Percentiles rank a stretch among this genome's conserved stretches.
Evolutionary conservation across 306 rosid genomes (phyloP).

Genomic region (Cucumis melo): DNA sequence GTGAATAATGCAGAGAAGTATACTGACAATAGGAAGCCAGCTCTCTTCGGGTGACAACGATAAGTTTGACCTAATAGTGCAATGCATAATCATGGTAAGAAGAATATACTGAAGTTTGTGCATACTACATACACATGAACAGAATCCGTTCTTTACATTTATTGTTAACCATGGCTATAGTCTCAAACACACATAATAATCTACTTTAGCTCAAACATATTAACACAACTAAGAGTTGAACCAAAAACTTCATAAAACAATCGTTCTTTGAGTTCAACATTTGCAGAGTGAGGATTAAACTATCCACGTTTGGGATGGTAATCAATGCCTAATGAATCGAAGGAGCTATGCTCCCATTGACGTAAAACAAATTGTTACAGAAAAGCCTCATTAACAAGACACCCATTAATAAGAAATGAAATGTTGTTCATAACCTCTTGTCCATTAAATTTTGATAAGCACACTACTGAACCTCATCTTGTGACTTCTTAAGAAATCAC

Average conservation of each 20-base stretch:
- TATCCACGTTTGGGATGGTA: too few species aligned
- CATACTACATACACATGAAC: not conserved
- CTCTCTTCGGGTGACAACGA: slow-evolving; percentile 78
- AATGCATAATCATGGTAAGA: not conserved
- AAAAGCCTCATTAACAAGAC: not conserved
- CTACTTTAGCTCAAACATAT: not conserved
- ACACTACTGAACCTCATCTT: not conserved
- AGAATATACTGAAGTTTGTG: not conserved
- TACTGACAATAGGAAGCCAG: slow-evolving; percentile 90
- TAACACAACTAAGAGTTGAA: not conserved
- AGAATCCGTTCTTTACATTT: not conserved
- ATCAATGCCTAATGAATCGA: too few species aligned
- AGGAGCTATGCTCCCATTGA: too few species aligned
- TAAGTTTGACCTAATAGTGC: slow-evolving; percentile 49
- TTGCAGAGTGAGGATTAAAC: too few species aligned
- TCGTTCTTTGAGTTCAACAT: too few species aligned
- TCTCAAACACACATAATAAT: not conserved
- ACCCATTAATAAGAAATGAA: not conserved
- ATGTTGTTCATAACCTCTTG: not conserved
- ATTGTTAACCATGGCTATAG: not conserved
- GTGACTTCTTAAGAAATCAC: not conserved
- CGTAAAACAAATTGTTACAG: not conserved
- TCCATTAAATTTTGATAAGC: not conserved
- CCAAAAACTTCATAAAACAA: too few species aligned
- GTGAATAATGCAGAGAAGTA: slow-evolving; percentile 69